These are phyloP conservation scores for Phytopythium chamaehyphon DNA, from an alignment of 352 stramenopile species.

Conservation along the genomic window DNA sequence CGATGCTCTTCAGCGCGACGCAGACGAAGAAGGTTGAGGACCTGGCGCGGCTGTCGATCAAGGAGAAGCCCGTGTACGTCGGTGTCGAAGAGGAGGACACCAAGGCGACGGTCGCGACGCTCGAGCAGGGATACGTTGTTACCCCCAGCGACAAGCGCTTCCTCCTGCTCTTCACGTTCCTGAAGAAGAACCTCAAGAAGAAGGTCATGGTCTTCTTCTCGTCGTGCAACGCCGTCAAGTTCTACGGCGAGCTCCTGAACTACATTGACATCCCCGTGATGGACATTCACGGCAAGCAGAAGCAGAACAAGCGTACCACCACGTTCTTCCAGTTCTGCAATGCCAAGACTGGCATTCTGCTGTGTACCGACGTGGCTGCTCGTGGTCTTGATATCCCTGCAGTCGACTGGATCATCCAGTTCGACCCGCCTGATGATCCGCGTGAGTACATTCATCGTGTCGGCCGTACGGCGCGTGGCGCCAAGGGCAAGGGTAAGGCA, in stretches of 20 bases:
- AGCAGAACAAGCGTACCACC: constrained; percentile 98
- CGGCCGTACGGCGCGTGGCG: constrained; percentile 82
- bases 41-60: constrained; percentile 90
- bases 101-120: constrained; percentile 90
- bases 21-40: constrained; percentile 99
- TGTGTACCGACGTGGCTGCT: constrained; percentile 98
- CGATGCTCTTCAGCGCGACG: constrained; percentile 98
- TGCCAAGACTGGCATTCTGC: constrained; percentile 93
- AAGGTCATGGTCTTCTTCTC: constrained; percentile 98
- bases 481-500: constrained; percentile 89
- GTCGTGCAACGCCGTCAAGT: constrained; percentile 96
- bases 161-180: constrained; percentile 98
- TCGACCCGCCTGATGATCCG: constrained; percentile 98
- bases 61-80: constrained; percentile 96
- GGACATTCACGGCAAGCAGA: constrained; percentile 99
- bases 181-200: constrained; percentile 99
- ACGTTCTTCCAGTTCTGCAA: constrained; percentile 99
- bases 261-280: constrained; percentile 99
- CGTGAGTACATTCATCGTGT: constrained; percentile 98
- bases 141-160: constrained; percentile 98
- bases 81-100: constrained; percentile 91
- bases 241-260: constrained; percentile 98
- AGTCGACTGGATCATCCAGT: constrained; percentile 99
- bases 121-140: constrained; percentile 99
- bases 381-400: constrained; percentile 96